These are phyloP conservation scores for Hemisphaericaspora xylanilytica DNA, from an alignment of 1,139 yeast species.

Conservation along the genomic window DNA sequence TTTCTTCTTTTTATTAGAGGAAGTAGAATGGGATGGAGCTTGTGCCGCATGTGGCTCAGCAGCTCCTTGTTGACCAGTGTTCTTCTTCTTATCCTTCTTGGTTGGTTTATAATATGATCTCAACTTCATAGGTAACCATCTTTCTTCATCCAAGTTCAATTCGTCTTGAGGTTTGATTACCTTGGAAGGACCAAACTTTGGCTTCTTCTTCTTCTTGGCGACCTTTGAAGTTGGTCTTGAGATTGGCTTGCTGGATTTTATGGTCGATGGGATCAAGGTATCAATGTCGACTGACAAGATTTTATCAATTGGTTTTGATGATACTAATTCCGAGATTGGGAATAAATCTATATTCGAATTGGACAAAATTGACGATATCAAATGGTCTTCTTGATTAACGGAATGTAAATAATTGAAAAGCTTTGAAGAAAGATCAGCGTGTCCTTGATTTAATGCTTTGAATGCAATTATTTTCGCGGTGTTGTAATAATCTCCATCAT, in stretches of 20 bases:
- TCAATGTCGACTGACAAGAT: conserved; percentile 28
- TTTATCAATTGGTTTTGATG: conserved; percentile 22
- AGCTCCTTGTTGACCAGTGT: conserved; percentile 69
- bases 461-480: conserved; percentile 51
- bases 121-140: conserved; percentile 90
- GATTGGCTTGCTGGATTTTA: conserved; percentile 8
- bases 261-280: conserved; percentile 18
- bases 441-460: conserved; percentile 37
- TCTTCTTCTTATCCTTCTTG: conserved; percentile 56
- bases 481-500: conserved; percentile 24
- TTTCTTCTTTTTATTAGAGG: conserved; percentile 43
- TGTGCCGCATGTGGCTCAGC: conserved; percentile 39
- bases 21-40: conserved; percentile 16
- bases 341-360: conserved; percentile 25
- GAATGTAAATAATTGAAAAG: conserved; percentile 32
- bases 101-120: conserved; percentile 81
- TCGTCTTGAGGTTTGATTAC: conserved; percentile 31
- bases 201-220: conserved; percentile 25
- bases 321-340: conserved; percentile 35
- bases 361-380: conserved; percentile 32
- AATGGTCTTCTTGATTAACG: conserved; percentile 28
- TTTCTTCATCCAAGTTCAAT: conserved; percentile 49
- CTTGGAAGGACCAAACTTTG: conserved; percentile 41
- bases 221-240: conserved; percentile 10
- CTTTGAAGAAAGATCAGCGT: conserved; percentile 27